Percentiles rank a stretch among this genome's conserved stretches.
Evolutionary conservation across 1,284 basidiomycete genomes (phyloP).

Genomic region (Sporisorium iseilematis-ciliati): DNA sequence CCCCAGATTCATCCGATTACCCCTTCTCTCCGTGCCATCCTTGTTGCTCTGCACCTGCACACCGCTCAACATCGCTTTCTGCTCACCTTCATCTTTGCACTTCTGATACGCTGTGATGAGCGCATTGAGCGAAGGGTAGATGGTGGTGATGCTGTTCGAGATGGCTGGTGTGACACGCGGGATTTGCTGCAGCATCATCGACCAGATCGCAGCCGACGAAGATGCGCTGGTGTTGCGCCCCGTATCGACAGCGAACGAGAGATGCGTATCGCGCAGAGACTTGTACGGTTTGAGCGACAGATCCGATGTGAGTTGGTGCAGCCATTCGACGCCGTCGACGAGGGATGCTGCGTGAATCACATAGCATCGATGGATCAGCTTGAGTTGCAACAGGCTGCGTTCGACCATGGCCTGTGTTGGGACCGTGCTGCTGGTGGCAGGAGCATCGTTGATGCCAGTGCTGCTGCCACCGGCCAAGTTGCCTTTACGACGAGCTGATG

Average conservation of each 20-base stretch:
- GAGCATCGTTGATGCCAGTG: background rate
- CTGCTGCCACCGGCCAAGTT: background rate
- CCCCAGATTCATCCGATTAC: constrained; percentile 28
- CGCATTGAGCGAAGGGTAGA: constrained; percentile 33
- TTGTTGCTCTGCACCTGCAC: constrained; percentile 33
- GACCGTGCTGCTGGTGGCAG: background rate
- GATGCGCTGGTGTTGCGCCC: constrained; percentile 40
- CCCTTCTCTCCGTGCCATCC: constrained; percentile 35
- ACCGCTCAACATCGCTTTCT: constrained; percentile 15
- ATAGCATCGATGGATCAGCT: constrained; percentile 44
- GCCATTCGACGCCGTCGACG: constrained; percentile 46
- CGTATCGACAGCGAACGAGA: constrained; percentile 47
- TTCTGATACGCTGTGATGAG: constrained; percentile 25
- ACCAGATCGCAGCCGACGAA: constrained; percentile 19
- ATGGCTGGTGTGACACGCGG: constrained; percentile 44
- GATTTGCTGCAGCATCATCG: constrained; percentile 49
- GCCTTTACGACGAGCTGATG: constrained; percentile 19
- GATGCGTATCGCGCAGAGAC: constrained; percentile 38
- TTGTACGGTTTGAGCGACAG: constrained; percentile 50
- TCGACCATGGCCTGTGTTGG: constrained; percentile 22
- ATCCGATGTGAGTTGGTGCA: constrained; percentile 39
- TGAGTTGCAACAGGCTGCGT: constrained; percentile 36
- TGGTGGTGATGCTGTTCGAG: constrained; percentile 29
- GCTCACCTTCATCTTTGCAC: constrained; percentile 21
- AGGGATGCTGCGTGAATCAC: constrained; percentile 40